Base-by-base conservation (phyloP, 345 rosid genomes). In the Firmiana major region DNA sequence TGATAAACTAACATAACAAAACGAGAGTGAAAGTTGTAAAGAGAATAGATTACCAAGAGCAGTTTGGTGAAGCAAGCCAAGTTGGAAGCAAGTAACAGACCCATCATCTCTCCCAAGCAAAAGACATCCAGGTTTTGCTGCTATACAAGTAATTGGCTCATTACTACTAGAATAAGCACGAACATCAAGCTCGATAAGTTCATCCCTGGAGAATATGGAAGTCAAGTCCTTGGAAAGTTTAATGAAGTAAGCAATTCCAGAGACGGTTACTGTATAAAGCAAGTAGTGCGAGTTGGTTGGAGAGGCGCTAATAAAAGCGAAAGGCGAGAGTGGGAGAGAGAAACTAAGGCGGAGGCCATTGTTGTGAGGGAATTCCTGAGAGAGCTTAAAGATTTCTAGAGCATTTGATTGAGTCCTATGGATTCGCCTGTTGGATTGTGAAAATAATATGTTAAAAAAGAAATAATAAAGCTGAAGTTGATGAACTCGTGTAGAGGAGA, bases 41-140 rank as follows among this genome's bases (percentile, higher is more conserved):
- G 13, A 79, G 38, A 63, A 49, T 49, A 51, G 49, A 78, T 60
- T 82, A 95, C 98, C 99, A 21, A 92, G 88, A 69, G 86, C 73
- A 54, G 49, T 86, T 45, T 83, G 88, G 84, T 78, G 79, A 80
- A 84, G 81, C 70, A 49, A 43, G 73, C 86, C 84, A 63, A 88
- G 91, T 72, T 82, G 89, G 81, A 87, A 89, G 77, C 86, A 89
- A 71, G 87, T 77, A 78, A 91, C 83, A 77, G 89, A 88, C 1
- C 98, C 99, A 85, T 90, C 93, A 42, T 82, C 77, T 51, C 87
- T 87, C 53, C 97, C 98, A 8, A 94, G 71, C 17, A 88, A 83
- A 77, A 96, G 83, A 66, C 87, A 87, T 12, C 94, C 94, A 53
- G 85, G 66, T 0, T 78, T 75, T 10, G 94, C 98, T 9, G 92